Evolutionary conservation across 257 asterid species (phyloP).

Genomic region (Dorcoceras hygrometricum): DNA sequence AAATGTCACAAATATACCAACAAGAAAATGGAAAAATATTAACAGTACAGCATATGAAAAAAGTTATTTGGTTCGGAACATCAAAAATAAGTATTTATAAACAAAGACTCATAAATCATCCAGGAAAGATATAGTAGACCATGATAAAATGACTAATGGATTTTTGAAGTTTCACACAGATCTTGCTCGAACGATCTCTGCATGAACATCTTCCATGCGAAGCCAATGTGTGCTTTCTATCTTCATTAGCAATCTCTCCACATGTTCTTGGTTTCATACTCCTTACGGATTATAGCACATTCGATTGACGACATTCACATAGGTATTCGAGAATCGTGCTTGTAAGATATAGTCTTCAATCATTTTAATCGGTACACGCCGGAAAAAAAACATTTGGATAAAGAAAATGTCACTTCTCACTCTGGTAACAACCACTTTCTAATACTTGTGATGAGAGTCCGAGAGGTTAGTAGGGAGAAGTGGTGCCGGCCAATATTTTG

Average conservation of each 20-base stretch:
- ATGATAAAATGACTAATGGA: constrained; percentile 1
- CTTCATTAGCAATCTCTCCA: background rate
- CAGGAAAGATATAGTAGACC: background rate
- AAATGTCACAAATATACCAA: background rate
- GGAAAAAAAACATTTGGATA: no score
- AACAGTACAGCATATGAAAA: no score
- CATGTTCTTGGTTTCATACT: constrained; percentile 29
- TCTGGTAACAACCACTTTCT: no score
- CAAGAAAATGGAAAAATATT: no score
- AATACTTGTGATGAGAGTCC: no score
- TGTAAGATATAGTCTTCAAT: constrained; percentile 53
- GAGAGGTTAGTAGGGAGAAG: no score
- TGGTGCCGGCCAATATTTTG: no score
- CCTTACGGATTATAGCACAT: constrained; percentile 67
- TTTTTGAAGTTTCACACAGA: constrained; percentile 59
- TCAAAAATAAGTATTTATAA: background rate
- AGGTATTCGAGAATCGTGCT: constrained; percentile 68
- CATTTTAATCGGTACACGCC: constrained; percentile 64
- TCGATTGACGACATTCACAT: constrained; percentile 63
- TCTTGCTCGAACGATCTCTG: constrained; percentile 79
- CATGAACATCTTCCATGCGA: constrained; percentile 68
- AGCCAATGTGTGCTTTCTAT: constrained; percentile 69
- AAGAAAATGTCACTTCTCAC: no score
- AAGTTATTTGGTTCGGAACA: background rate
- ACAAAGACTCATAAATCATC: constrained; percentile 14